A percentile compares a stretch with the other conserved stretches of the same genome.
phyloP scores from a whole-genome alignment of 306 rosid species.

The Comarum palustre region DNA sequence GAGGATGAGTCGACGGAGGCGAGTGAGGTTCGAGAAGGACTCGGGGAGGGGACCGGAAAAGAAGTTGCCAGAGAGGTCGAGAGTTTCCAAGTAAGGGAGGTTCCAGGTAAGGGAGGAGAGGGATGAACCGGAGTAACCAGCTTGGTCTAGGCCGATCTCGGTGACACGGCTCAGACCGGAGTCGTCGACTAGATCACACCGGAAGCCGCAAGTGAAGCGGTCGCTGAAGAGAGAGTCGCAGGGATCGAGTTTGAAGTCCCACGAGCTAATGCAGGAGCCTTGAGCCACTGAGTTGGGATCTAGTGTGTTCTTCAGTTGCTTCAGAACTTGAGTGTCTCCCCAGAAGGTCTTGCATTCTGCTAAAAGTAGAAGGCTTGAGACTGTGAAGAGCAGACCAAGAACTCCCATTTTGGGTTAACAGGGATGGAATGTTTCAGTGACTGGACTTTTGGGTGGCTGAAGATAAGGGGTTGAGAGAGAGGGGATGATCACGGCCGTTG shows the following conservation, averaged over 20 bases:
- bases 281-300: slow-evolving; percentile 39
- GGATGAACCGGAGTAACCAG: slow-evolving; percentile 58
- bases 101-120: slow-evolving; percentile 47
- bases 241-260: slow-evolving; percentile 77
- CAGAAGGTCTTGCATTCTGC: slow-evolving; percentile 55
- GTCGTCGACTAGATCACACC: slow-evolving; percentile 55
- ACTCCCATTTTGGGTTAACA: slow-evolving; percentile 33
- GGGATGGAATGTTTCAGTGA: not conserved
- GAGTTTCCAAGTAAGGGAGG: slow-evolving; percentile 67
- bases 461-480: not conserved
- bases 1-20: slow-evolving; percentile 52
- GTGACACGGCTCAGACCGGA: slow-evolving; percentile 56
- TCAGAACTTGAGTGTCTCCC: slow-evolving; percentile 51
- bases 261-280: slow-evolving; percentile 58
- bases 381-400: slow-evolving; percentile 13
- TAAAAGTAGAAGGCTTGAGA: not conserved
- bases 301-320: slow-evolving; percentile 45
- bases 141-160: slow-evolving; percentile 76
- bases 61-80: slow-evolving; percentile 64
- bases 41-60: slow-evolving; percentile 58
- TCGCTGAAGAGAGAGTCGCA: slow-evolving; percentile 74
- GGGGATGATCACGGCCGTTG: slow-evolving; percentile 35
- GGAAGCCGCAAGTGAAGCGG: slow-evolving; percentile 70
- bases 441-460: not conserved
- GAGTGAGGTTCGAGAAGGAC: slow-evolving; percentile 53